phyloP scores from a whole-genome alignment of 1,284 basidiomycete species.

The Apiotrichum veenhuisii region DNA sequence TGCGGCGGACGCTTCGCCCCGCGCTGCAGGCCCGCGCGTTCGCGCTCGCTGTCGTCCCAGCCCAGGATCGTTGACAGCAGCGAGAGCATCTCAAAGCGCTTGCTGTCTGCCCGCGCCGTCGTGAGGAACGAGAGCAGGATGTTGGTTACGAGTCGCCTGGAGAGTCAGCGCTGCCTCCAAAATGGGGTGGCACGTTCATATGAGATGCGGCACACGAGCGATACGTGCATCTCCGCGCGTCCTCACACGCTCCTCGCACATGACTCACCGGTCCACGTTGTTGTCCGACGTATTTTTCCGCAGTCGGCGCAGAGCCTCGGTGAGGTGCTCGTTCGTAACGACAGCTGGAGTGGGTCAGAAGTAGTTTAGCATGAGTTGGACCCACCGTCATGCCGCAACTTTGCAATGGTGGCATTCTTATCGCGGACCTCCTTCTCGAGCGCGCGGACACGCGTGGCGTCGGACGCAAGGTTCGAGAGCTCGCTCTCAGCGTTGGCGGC shows the following conservation, averaged over 20 bases:
- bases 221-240: no score
- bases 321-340: constrained; percentile 95
- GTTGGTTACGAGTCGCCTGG: constrained; percentile 84
- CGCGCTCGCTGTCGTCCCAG: constrained; percentile 86
- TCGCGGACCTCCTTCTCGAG: constrained; percentile 90
- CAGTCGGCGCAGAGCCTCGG: constrained; percentile 89
- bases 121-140: constrained; percentile 87
- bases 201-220: background rate
- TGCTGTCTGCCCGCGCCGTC: constrained; percentile 84
- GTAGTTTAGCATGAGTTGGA: constrained; percentile 13
- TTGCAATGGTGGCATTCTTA: constrained; percentile 85
- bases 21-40: constrained; percentile 81
- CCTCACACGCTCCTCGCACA: background rate
- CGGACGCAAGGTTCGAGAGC: constrained; percentile 68
- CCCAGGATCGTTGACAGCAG: constrained; percentile 81
- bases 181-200: no score
- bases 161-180: background rate
- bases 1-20: constrained; percentile 13
- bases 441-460: constrained; percentile 62
- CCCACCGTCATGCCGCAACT: constrained; percentile 87
- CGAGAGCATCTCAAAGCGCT: constrained; percentile 93
- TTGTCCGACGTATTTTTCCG: constrained; percentile 78
- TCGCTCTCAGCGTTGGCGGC: constrained; percentile 73
- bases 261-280: constrained; percentile 69
- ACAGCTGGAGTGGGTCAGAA: constrained; percentile 59